Conservation (phyloP, 169 alveolate genomes). For the Plasmodium relictum region DNA sequence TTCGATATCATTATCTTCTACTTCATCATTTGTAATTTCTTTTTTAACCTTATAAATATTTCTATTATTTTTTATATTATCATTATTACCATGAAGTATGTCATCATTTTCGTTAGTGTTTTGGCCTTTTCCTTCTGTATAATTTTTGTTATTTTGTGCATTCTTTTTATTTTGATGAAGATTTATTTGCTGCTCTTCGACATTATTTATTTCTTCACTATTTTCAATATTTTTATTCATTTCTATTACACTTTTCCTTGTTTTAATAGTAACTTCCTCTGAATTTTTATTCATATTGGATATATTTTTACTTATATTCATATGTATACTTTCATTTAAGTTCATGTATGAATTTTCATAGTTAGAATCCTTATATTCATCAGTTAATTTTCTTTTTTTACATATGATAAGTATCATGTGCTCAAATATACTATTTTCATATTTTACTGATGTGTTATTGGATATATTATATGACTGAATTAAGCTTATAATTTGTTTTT, state of each 20-base stretch:
- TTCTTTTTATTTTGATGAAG: background rate
- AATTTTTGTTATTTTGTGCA: background rate
- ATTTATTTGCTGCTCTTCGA: background rate
- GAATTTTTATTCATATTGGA: constrained; percentile 2
- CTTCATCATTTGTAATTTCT: background rate
- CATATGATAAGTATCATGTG: constrained; percentile 56
- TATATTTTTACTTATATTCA: constrained; percentile 72
- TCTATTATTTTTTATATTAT: background rate
- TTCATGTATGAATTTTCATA: constrained; percentile 67
- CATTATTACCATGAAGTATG: background rate
- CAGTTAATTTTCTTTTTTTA: constrained; percentile 64
- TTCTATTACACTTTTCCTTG: constrained; percentile 29
- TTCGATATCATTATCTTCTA: background rate
- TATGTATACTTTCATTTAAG: constrained; percentile 62
- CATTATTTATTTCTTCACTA: background rate
- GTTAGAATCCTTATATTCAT: constrained; percentile 62
- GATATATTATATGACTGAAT: constrained; percentile 47
- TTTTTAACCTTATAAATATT: background rate
- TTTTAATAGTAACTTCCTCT: constrained; percentile 25
- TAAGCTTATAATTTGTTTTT: constrained; percentile 45
- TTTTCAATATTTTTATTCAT: background rate
- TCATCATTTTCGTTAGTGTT: background rate
- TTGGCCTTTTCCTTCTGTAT: background rate
- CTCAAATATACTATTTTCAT: constrained; percentile 68
- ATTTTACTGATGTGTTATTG: constrained; percentile 36